Evolutionary conservation across 1,284 basidiomycete species (phyloP).

Genomic region (Cutaneotrichosporon arboriforme): DNA sequence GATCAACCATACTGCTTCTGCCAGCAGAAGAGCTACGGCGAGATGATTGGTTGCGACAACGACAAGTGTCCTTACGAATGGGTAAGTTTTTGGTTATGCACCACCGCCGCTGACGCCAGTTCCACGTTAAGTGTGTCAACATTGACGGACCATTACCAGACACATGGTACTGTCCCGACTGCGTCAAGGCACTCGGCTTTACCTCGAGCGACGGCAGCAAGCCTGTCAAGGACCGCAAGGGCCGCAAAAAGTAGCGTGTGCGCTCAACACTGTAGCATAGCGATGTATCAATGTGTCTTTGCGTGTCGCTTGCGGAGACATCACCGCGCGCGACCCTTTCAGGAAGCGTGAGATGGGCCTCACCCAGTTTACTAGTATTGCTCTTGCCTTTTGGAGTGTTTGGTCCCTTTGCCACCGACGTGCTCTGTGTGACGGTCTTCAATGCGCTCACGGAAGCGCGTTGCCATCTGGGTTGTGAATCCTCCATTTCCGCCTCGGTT

Average conservation of each 20-base stretch:
- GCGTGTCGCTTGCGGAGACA: too few species aligned
- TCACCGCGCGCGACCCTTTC: too few species aligned
- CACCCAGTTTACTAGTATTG: too few species aligned
- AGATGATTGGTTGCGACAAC: slow-evolving; percentile 94
- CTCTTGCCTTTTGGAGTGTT: too few species aligned
- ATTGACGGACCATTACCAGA: slow-evolving; percentile 64
- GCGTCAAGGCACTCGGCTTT: slow-evolving; percentile 33
- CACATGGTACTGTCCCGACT: slow-evolving; percentile 71
- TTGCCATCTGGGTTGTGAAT: too few species aligned
- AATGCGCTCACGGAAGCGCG: too few species aligned
- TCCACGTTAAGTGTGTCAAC: slow-evolving; percentile 78
- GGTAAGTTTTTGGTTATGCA: slow-evolving; percentile 66
- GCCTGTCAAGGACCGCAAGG: slow-evolving; percentile 24
- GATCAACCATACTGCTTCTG: slow-evolving; percentile 82
- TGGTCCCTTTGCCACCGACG: too few species aligned
- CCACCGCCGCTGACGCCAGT: slow-evolving; percentile 52
- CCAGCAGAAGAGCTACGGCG: slow-evolving; percentile 76
- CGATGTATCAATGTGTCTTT: too few species aligned
- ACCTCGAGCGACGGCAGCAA: slow-evolving; percentile 48
- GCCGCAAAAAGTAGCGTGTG: slow-evolving; percentile 24
- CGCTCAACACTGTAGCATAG: too few species aligned
- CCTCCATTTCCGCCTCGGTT: too few species aligned
- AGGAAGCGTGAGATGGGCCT: too few species aligned
- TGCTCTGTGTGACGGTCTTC: too few species aligned
- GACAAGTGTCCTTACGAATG: slow-evolving; percentile 78